Evolutionary conservation across 225 moss, liverwort and hornwort genomes (phyloP), one percentile per base, ranked within the genome.

Genomic region (Pseudisothecium myosuroides): DNA sequence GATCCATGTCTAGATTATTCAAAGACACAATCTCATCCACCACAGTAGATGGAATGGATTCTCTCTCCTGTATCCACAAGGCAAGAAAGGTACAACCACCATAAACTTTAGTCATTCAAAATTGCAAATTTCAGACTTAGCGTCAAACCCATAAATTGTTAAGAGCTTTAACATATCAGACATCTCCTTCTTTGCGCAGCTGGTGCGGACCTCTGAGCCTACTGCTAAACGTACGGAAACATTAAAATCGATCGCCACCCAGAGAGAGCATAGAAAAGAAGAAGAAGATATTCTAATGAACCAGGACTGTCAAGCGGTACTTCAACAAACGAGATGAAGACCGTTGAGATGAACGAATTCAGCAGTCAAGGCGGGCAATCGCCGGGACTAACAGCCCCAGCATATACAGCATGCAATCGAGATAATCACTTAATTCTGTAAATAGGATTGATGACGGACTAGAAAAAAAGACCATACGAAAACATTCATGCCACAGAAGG

Each of bases 1-100:
- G 91, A 87, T 91, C 94, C 90, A 91, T 83, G 82, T 94, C 94
- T 58, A 94, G 71, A 83, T 82, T 90, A 66, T 94, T 94, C 87
- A 94, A 87, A 37, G 87, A 84, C 54, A 92, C 81, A 85, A 94
- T 94, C 89, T 94, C 94, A 75, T 92, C 91, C 84, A 93, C 69
- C 68, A 92, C 88, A n/a, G 83, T 45, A 63, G 87, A 80, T 76
- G 94, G 93, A 81, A 94, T 93, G 76, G 63, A 83, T n/a, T 87
- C 81, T 85, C 94, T 92, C 89, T 94, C 93, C 94, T 94, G 91
- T 75, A 89, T 56, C 82, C 88, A 91, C 74, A 83, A 83, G 80
- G 61, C n/a, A 89, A 66, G 49, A 86, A 65, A 87, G 72, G 74
- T 45, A 80, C 32, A 81, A 56, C 52, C 76, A 49, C 64, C 55